phyloP scores from a whole-genome alignment of 768 basidiomycete genomes.

The Phanerochaete sordida region DNA sequence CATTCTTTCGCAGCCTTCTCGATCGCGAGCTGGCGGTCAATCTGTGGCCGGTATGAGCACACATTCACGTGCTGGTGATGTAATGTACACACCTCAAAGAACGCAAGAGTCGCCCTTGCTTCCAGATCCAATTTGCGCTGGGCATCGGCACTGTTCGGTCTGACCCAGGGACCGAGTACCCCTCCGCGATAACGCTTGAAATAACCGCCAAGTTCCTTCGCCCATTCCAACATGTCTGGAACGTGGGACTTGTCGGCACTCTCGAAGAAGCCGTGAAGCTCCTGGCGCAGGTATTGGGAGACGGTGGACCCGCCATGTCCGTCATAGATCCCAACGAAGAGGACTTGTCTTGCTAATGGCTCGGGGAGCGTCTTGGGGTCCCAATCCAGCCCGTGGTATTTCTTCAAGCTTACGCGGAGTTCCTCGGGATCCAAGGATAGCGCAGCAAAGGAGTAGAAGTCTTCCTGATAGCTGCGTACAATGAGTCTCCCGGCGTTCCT shows the following conservation, averaged over 20 bases:
- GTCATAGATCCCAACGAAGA: slow-evolving; percentile 90
- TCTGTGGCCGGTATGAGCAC: too few relatives aligned
- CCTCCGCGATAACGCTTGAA: slow-evolving; percentile 89
- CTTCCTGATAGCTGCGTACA: slow-evolving; percentile 76
- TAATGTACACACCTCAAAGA: slow-evolving; percentile 63
- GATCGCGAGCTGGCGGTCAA: slow-evolving; percentile 69
- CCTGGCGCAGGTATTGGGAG: slow-evolving; percentile 79
- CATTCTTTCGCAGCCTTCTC: slow-evolving; percentile 69
- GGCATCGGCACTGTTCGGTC: slow-evolving; percentile 22
- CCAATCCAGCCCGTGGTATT: slow-evolving; percentile 67
- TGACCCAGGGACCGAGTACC: slow-evolving; percentile 64
- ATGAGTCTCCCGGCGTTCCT: slow-evolving; percentile 10
- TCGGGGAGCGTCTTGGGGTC: slow-evolving; percentile 52
- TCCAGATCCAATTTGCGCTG: slow-evolving; percentile 60
- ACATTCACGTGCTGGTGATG: too few relatives aligned
- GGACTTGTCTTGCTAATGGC: slow-evolving; percentile 65
- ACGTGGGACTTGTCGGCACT: slow-evolving; percentile 67
- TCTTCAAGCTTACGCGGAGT: slow-evolving; percentile 60
- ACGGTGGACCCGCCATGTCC: slow-evolving; percentile 94
- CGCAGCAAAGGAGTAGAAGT: slow-evolving; percentile 74
- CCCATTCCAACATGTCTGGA: slow-evolving; percentile 73
- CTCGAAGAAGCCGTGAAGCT: slow-evolving; percentile 84
- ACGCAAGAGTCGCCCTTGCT: slow-evolving; percentile 81
- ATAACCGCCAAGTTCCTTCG: slow-evolving; percentile 82
- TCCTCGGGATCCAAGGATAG: slow-evolving; percentile 77